Conservation (phyloP, 2,329 filamentous ascomycete genomes). For the Knufia petricola region DNA sequence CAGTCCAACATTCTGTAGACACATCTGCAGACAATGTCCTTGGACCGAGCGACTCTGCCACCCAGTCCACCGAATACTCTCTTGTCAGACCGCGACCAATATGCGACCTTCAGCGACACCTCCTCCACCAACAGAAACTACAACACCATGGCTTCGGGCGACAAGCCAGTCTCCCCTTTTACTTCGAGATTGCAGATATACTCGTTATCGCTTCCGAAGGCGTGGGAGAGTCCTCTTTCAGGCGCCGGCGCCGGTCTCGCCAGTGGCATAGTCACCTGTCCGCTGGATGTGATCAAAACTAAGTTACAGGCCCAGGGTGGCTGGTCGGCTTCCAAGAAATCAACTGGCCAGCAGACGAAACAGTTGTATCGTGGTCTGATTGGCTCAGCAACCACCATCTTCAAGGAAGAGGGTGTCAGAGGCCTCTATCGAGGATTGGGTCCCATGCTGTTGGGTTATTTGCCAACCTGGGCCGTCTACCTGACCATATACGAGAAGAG, state of each 20-base stretch:
- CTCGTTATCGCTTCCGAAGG: constrained; percentile 42
- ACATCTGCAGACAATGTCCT: constrained; percentile 18
- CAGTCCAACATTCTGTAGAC: constrained; percentile 3
- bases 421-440: constrained; percentile 90
- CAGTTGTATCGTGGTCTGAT: constrained; percentile 71
- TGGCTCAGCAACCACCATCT: constrained; percentile 78
- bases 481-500: constrained; percentile 92
- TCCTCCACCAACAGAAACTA: constrained; percentile 18
- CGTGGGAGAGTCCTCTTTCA: constrained; percentile 67
- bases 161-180: constrained; percentile 21
- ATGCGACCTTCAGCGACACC: constrained; percentile 22
- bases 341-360: constrained; percentile 33
- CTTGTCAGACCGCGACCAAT: constrained; percentile 15
- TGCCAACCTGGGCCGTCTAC: constrained; percentile 97
- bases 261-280: constrained; percentile 89
- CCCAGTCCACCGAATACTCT: background rate
- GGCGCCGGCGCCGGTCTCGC: constrained; percentile 85
- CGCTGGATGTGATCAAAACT: constrained; percentile 97
- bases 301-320: constrained; percentile 93
- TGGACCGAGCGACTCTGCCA: constrained; percentile 13
- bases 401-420: constrained; percentile 74
- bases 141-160: constrained; percentile 25
- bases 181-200: constrained; percentile 32
- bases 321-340: constrained; percentile 48
- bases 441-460: constrained; percentile 87